phyloP scores from a whole-genome alignment of 2,329 filamentous ascomycete species.

The Cadophora luteo-olivacea region DNA sequence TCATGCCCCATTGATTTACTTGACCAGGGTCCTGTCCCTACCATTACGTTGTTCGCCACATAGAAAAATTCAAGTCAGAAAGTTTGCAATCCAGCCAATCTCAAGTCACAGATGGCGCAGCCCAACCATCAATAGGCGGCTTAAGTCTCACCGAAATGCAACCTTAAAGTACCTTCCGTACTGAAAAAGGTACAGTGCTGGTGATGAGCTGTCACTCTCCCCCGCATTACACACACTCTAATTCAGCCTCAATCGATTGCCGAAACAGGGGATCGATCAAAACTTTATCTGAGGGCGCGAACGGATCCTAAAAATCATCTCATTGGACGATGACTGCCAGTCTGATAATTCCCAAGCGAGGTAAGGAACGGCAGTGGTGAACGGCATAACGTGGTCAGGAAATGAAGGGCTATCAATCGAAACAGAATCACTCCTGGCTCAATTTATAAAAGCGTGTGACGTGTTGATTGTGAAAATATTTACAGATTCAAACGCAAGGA shows the following conservation, averaged over 20 bases:
- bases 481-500: background rate
- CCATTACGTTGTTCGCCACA: background rate
- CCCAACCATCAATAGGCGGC: background rate
- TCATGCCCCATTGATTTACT: no score
- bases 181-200: background rate
- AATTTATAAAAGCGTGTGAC: background rate
- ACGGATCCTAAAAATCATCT: no score
- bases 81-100: background rate
- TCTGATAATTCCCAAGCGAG: background rate
- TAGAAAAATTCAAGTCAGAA: background rate
- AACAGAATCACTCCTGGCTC: background rate
- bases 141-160: background rate
- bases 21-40: no score
- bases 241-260: constrained; percentile 15
- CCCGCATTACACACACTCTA: background rate
- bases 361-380: background rate
- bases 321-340: background rate
- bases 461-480: background rate
- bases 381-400: background rate
- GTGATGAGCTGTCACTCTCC: background rate
- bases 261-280: background rate
- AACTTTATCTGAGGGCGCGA: background rate
- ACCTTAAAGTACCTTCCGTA: background rate
- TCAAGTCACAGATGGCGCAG: background rate
- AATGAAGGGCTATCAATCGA: background rate